phyloP scores from a whole-genome alignment of 179 eudicot species.

The Spergularia azorica region DNA sequence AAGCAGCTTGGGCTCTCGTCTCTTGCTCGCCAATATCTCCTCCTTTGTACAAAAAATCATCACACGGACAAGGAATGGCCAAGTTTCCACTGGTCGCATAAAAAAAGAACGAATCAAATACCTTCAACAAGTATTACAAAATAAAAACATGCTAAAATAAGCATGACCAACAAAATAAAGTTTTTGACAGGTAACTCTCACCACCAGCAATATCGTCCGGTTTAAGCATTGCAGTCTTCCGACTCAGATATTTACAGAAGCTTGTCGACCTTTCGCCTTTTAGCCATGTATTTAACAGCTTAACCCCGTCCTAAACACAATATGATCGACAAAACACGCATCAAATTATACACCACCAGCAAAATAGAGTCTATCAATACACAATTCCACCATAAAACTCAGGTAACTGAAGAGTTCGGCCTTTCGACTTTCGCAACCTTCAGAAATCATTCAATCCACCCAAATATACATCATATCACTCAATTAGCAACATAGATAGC shows the following conservation, averaged over 20 bases:
- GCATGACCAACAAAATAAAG: background rate
- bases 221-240: slow-evolving; percentile 60
- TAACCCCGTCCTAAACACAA: slow-evolving; percentile 79
- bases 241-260: slow-evolving; percentile 69
- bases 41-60: slow-evolving; percentile 55
- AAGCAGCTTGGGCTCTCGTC: slow-evolving; percentile 65
- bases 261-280: slow-evolving; percentile 74
- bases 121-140: background rate
- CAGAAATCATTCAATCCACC: background rate
- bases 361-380: background rate
- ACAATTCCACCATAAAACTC: background rate
- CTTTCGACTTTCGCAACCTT: background rate
- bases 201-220: slow-evolving; percentile 72
- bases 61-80: slow-evolving; percentile 82
- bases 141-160: background rate
- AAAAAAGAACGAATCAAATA: background rate
- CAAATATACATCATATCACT: background rate
- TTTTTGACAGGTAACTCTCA: slow-evolving; percentile 37
- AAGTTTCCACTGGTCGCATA: slow-evolving; percentile 71
- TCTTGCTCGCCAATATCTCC: slow-evolving; percentile 81
- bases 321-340: slow-evolving; percentile 5
- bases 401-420: background rate
- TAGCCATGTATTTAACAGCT: slow-evolving; percentile 80
- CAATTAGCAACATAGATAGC: background rate
- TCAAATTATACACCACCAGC: background rate